Percentiles rank a stretch among this genome's conserved stretches.
Conservation (phyloP, 2,329 filamentous ascomycete species). For the Colletotrichum euphorbiae region DNA sequence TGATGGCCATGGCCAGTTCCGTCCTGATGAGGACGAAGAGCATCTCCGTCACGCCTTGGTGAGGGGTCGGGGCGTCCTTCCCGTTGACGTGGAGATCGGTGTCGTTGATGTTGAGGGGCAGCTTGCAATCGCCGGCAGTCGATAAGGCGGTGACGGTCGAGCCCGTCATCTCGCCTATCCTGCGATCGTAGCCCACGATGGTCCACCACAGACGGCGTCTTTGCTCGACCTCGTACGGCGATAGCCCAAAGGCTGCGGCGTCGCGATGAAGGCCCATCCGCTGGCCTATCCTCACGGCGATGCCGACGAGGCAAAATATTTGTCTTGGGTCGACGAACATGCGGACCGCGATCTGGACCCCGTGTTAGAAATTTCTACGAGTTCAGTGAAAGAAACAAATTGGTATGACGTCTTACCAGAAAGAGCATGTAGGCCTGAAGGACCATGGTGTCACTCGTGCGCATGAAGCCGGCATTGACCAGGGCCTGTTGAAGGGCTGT, state of each 20-base stretch:
- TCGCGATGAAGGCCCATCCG: constrained; percentile 77
- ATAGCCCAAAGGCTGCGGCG: constrained; percentile 61
- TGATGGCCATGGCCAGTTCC: constrained; percentile 67
- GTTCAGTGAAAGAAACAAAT: not conserved
- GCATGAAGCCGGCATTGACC: constrained; percentile 74
- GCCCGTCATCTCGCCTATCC: constrained; percentile 74
- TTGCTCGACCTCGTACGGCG: constrained; percentile 74
- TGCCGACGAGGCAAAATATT: constrained; percentile 70
- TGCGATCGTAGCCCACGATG: constrained; percentile 74
- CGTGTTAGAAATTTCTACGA: constrained; percentile 1
- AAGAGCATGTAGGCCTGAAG: constrained; percentile 77
- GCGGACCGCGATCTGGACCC: constrained; percentile 56
- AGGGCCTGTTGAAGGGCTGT: constrained; percentile 73
- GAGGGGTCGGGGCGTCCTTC: constrained; percentile 63
- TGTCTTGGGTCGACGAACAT: constrained; percentile 71
- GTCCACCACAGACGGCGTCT: constrained; percentile 81
- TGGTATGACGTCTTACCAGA: constrained; percentile 61
- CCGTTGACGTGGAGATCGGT: constrained; percentile 68
- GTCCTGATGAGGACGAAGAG: constrained; percentile 68
- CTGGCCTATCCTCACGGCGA: constrained; percentile 75
- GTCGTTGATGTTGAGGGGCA: constrained; percentile 72
- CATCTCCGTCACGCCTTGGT: constrained; percentile 68
- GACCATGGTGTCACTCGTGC: constrained; percentile 71
- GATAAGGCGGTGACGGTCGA: constrained; percentile 68
- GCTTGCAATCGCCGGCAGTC: constrained; percentile 63